Base-by-base conservation (phyloP, 768 basidiomycete genomes). In the Termitomyces sp. region DNA sequence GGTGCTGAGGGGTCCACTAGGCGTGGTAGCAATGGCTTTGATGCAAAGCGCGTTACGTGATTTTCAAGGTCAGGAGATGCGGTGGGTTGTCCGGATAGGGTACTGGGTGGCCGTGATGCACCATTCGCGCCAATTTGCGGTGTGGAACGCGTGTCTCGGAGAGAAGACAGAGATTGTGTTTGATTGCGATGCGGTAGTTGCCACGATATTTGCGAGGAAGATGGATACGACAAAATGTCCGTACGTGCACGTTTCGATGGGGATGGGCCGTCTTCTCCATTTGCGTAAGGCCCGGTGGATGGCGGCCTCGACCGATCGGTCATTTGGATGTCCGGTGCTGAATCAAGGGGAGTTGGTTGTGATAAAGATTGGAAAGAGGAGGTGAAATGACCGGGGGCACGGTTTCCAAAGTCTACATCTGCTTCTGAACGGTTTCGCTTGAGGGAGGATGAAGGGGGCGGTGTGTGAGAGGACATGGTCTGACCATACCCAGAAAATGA, bases 201-300 rank as follows among this genome's bases (percentile, higher is more conserved):
- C 70, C 72, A 68, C 36, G 71, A 58, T 50, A 66, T 57, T 57
- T 75, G 74, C 9, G 67, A 66, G 16, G 67, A 55, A 49, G 64
- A 74, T 35, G 71, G 67, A 29, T 62, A 59, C 15, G 69, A 71
- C 33, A 72, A 61, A 18, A 66, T 70, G 22, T 89, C 87, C 43
- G 76, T 84, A 25, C 90, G 86, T 23, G 76, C 70, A 36, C 89
- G 86, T 68, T 91, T 91, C n/a, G 78, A 70, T 7, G 87, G 86
- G 2, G 88, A 85, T 4, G 86, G 84, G 3, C 80, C 81, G 27
- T 83, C 84, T 33, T 84, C 85, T 42, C 79, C 81, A 50, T 82
- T 82, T 1, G 64, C 56, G 41, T 74, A 77, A 52, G 81, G 73
- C 7, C 75, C 72, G 1, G 73, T 69, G 20, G 84, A 85, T 1